phyloP scores from a whole-genome alignment of 2,329 filamentous ascomycete genomes.

The Lecanicillium sp. region DNA sequence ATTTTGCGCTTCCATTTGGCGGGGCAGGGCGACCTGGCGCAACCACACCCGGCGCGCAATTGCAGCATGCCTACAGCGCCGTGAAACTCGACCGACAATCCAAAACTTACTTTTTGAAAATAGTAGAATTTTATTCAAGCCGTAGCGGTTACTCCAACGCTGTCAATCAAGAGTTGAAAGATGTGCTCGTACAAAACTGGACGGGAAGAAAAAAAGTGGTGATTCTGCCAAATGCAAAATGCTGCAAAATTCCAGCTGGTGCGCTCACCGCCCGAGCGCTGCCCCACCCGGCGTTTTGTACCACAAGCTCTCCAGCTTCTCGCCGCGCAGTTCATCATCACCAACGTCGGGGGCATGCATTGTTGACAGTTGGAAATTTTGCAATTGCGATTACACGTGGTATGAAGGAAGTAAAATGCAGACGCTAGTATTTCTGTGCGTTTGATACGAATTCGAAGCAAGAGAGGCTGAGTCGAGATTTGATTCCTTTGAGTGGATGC shows the following conservation, averaged over 20 bases:
- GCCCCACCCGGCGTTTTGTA: too few relatives aligned
- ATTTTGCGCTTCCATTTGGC: slow-evolving; percentile 9
- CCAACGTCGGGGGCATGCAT: too few relatives aligned
- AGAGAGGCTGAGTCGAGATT: too few relatives aligned
- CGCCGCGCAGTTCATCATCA: too few relatives aligned
- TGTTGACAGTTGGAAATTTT: too few relatives aligned
- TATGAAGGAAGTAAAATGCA: too few relatives aligned
- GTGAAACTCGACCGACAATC: neutral
- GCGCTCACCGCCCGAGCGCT: neutral
- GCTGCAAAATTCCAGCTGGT: neutral
- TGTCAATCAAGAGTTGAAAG: neutral
- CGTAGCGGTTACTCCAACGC: neutral
- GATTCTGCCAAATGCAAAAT: slow-evolving; percentile 10
- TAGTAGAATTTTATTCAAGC: neutral
- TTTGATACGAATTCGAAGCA: neutral
- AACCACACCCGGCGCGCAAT: neutral
- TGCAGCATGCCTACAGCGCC: neutral
- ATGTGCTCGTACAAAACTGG: neutral
- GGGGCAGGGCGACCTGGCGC: slow-evolving; percentile 4
- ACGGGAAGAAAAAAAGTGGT: slow-evolving; percentile 4
- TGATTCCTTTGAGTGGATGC: too few relatives aligned
- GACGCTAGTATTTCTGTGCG: too few relatives aligned
- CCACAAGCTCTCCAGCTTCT: too few relatives aligned
- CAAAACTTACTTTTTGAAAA: neutral
- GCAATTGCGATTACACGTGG: too few relatives aligned